Percentiles rank a stretch among this genome's conserved stretches.
Conservation (phyloP, 352 stramenopile genomes). For the Saprolegnia parasitica region DNA sequence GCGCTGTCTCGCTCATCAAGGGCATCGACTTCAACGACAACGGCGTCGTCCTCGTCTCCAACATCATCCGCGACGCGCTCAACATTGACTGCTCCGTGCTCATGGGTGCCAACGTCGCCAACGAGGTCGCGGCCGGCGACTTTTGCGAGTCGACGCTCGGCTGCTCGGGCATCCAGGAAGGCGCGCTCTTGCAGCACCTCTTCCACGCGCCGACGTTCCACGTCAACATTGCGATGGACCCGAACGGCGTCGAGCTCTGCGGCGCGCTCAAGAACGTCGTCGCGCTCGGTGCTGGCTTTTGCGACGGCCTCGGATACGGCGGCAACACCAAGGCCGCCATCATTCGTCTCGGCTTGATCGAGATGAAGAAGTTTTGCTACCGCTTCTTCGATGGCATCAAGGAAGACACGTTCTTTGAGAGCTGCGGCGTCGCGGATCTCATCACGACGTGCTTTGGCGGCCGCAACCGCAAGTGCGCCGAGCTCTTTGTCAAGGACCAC, state of each 20-base stretch:
- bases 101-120: slow-evolving; percentile 97
- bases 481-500: slow-evolving; percentile 86
- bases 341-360: slow-evolving; percentile 90
- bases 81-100: slow-evolving; percentile 89
- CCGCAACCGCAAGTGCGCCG: slow-evolving; percentile 94
- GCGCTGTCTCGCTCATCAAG: slow-evolving; percentile 91
- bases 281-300: slow-evolving; percentile 95
- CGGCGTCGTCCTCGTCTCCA: slow-evolving; percentile 78
- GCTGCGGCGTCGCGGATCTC: slow-evolving; percentile 95
- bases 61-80: slow-evolving; percentile 84
- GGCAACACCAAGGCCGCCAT: slow-evolving; percentile 98
- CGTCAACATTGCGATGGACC: slow-evolving; percentile 91
- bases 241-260: slow-evolving; percentile 93
- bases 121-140: slow-evolving; percentile 92
- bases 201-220: slow-evolving; percentile 87
- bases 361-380: slow-evolving; percentile 94
- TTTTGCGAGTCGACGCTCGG: slow-evolving; percentile 97
- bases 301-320: slow-evolving; percentile 91
- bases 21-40: slow-evolving; percentile 85
- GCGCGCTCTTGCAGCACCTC: slow-evolving; percentile 60
- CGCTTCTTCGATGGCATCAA: slow-evolving; percentile 92
- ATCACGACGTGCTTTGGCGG: slow-evolving; percentile 98
- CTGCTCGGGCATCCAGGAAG: slow-evolving; percentile 67
- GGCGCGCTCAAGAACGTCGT: slow-evolving; percentile 98
- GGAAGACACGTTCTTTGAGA: slow-evolving; percentile 94